Percentiles rank a stretch among this genome's conserved stretches.
These are phyloP conservation scores for Centaurea solstitialis DNA, from an alignment of 129 eudicot species.

Conservation along the genomic window DNA sequence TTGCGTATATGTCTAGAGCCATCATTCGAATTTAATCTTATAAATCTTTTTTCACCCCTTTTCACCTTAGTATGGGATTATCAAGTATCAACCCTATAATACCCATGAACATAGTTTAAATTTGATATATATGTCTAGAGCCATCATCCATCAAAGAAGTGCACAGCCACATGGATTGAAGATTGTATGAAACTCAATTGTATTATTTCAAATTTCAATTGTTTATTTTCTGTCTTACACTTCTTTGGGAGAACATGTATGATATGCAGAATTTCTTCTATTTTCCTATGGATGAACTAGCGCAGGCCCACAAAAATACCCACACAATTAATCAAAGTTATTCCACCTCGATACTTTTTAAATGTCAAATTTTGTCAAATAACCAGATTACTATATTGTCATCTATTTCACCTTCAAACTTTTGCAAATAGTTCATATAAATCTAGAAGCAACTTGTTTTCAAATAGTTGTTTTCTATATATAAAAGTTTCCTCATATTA, in stretches of 20 bases:
- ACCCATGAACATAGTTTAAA: no score
- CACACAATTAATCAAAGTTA: no score
- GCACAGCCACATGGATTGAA: not conserved
- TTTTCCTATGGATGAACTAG: not conserved
- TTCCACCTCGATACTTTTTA: not conserved
- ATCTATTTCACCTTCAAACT: not conserved
- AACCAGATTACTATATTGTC: not conserved
- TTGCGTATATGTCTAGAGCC: not conserved
- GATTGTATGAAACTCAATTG: not conserved
- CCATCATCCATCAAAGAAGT: not conserved
- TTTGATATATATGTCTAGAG: not conserved
- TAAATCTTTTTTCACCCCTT: no score
- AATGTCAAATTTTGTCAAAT: not conserved
- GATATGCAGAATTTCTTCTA: not conserved
- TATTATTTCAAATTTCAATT: not conserved
- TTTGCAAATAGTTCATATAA: not conserved
- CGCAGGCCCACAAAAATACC: not conserved
- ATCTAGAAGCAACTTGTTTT: constrained; percentile 6
- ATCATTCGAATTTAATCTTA: no score
- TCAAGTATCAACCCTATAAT: no score
- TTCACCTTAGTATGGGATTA: no score
- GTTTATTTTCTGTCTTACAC: not conserved
- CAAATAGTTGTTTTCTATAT: not conserved
- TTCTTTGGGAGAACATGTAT: not conserved
- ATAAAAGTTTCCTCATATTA: not conserved